phyloP scores from a whole-genome alignment of 441 rosid species.

The Omphalea diandra region DNA sequence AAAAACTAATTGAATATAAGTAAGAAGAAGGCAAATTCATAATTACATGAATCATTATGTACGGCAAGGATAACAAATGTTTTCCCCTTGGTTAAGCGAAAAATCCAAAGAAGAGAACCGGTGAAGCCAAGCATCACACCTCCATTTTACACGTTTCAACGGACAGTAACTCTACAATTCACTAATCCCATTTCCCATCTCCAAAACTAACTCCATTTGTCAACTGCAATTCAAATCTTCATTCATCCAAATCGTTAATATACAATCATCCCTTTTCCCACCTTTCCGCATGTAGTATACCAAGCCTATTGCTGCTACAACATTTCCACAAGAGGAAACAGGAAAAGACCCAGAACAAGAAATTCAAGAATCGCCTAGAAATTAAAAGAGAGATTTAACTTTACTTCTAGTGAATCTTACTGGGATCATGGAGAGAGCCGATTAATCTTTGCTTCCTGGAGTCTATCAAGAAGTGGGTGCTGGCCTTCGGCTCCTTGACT shows the following conservation, averaged over 20 bases:
- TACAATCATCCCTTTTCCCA: too few species aligned
- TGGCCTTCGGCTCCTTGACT: constrained; percentile 84
- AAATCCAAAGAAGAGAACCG: too few species aligned
- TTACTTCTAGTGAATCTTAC: constrained; percentile 73
- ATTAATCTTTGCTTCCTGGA: constrained; percentile 84
- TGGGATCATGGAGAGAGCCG: constrained; percentile 94
- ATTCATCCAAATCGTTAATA: not conserved
- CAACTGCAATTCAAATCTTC: not conserved
- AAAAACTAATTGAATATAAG: too few species aligned
- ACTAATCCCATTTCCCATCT: not conserved
- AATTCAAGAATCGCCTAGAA: not conserved
- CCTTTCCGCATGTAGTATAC: too few species aligned
- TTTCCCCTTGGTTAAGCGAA: too few species aligned
- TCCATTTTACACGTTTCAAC: constrained; percentile 9
- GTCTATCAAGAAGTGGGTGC: constrained; percentile 92
- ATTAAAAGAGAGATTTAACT: constrained; percentile 65
- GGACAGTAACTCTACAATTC: not conserved
- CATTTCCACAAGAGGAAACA: not conserved
- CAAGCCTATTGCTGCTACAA: not conserved
- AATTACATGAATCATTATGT: too few species aligned
- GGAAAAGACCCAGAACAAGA: too few species aligned
- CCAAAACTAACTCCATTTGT: not conserved
- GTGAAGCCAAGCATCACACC: not conserved
- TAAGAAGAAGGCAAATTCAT: too few species aligned
- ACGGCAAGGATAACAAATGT: too few species aligned